Base-by-base conservation (phyloP, 2,329 filamentous ascomycete genomes). In the Cercospora sp. region DNA sequence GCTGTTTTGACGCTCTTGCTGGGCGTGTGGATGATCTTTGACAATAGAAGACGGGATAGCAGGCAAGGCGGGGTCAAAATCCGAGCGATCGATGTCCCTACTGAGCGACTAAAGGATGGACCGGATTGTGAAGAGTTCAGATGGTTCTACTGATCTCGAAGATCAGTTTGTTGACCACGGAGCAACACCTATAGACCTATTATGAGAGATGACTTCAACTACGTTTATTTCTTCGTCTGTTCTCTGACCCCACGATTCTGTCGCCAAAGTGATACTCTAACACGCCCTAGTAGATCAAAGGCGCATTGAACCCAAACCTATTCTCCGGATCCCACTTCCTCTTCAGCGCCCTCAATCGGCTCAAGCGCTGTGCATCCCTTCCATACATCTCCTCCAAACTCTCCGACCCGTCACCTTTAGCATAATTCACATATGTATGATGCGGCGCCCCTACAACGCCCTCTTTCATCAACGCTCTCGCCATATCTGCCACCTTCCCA, bases 1-100 rank as follows among this genome's bases (percentile, higher is more conserved):
- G 83, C 85, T 26, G 68, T 86, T 1, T 77, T 89, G 63, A 86
- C 89, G 0, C 78, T 84, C 3, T 67, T 80, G n/a, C 75, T 91
- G 59, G 90, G 89, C 0, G 63, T 80, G 0, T 92, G 85, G 73
- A 92, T 91, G 89, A 80, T 86, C 49, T 76, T 84, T 37, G 90
- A 92, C 74, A 92, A 92, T 74, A 82, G 79, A 74, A 82, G 86
- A 58, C 83, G 90, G 59, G 85, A 92, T 73, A 77, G 79, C 16
- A 81, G 77, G 60, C 85, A 87, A 72, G 89, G 89, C 0, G 78
- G 85, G 3, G 43, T 63, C 18, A 84, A 81, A 30, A 74, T 89
- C 21, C 83, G 80, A 6, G 88, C 88, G 2, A 81, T 75, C 66
- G 81, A 84, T 73, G 80, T 84, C 3, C 80, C 80, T 37, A 84